Conservation (phyloP, 345 rosid genomes). For the Draba incana region DNA sequence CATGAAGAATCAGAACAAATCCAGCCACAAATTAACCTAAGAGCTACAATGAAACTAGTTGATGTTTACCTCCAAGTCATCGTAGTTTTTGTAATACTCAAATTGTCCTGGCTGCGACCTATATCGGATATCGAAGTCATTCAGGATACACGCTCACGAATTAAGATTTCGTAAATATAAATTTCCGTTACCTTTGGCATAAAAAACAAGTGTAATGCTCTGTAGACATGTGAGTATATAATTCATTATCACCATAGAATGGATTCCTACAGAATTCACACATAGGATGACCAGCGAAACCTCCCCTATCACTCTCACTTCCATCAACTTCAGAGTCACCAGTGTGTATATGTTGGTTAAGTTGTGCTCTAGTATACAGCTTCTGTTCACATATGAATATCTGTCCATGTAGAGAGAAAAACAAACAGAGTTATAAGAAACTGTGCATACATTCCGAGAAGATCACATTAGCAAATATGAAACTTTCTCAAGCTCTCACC, state of each 20-base stretch:
- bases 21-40: slow-evolving; percentile 4
- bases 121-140: slow-evolving; percentile 35
- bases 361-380: slow-evolving; percentile 74
- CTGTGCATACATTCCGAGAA: background rate
- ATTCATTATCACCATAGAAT: slow-evolving; percentile 92
- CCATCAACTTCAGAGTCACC: slow-evolving; percentile 99
- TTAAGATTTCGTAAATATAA: background rate
- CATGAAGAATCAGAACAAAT: slow-evolving; percentile 17
- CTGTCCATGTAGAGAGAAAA: slow-evolving; percentile 40
- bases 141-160: background rate
- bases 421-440: slow-evolving; percentile 11
- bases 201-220: slow-evolving; percentile 92
- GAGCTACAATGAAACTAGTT: background rate
- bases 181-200: slow-evolving; percentile 75
- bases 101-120: slow-evolving; percentile 91
- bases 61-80: slow-evolving; percentile 75
- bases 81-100: slow-evolving; percentile 86
- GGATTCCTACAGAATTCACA: slow-evolving; percentile 91
- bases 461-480: background rate
- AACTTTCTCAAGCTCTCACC: slow-evolving; percentile 46
- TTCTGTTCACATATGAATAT: slow-evolving; percentile 94
- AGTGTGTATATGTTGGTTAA: slow-evolving; percentile 80
- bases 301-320: slow-evolving; percentile 94
- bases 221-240: slow-evolving; percentile 86
- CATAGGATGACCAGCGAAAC: slow-evolving; percentile 89